A percentile compares a stretch with the other conserved stretches of the same genome.
Evolutionary conservation across 768 basidiomycete genomes (phyloP).

Genomic region (Candolleomyces eurysporus): DNA sequence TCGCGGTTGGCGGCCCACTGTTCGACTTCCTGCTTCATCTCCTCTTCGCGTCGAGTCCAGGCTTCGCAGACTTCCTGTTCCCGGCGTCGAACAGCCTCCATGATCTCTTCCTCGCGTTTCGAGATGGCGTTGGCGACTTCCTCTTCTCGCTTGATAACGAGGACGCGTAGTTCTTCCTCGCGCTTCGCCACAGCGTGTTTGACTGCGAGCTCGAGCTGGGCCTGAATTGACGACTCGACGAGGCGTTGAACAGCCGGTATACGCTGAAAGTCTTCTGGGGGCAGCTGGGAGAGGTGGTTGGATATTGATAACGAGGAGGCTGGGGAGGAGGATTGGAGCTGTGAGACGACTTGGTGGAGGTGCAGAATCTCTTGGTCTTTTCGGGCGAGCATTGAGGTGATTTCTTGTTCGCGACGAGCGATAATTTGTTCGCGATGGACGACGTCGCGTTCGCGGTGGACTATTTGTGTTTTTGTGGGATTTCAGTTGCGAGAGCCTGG

Average conservation of each 20-base stretch:
- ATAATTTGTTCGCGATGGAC: conserved; percentile 52
- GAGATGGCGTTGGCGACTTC: conserved; percentile 67
- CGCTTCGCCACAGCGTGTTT: conserved; percentile 59
- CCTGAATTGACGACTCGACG: conserved; percentile 14
- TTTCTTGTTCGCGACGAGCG: conserved; percentile 52
- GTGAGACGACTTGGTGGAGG: conserved; percentile 45
- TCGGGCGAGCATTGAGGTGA: conserved; percentile 44
- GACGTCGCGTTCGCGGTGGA: conserved; percentile 65
- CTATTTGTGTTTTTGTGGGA: conserved; percentile 52
- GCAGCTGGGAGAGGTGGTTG: not conserved
- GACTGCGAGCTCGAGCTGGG: conserved; percentile 43
- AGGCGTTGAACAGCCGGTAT: not conserved
- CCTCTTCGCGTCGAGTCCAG: conserved; percentile 52
- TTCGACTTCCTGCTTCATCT: conserved; percentile 52
- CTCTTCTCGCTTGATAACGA: conserved; percentile 66
- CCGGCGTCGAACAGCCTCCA: conserved; percentile 62
- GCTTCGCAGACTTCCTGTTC: conserved; percentile 64
- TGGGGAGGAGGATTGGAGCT: conserved; percentile 26
- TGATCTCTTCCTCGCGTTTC: conserved; percentile 67
- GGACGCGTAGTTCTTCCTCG: conserved; percentile 66
- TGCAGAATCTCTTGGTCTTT: conserved; percentile 61
- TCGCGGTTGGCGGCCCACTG: conserved; percentile 40
- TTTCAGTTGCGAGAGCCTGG: conserved; percentile 60
- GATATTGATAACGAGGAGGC: not conserved
- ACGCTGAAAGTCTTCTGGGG: conserved; percentile 8